Conservation (phyloP, 1,284 basidiomycete genomes). For the Hortiboletus rubellus region DNA sequence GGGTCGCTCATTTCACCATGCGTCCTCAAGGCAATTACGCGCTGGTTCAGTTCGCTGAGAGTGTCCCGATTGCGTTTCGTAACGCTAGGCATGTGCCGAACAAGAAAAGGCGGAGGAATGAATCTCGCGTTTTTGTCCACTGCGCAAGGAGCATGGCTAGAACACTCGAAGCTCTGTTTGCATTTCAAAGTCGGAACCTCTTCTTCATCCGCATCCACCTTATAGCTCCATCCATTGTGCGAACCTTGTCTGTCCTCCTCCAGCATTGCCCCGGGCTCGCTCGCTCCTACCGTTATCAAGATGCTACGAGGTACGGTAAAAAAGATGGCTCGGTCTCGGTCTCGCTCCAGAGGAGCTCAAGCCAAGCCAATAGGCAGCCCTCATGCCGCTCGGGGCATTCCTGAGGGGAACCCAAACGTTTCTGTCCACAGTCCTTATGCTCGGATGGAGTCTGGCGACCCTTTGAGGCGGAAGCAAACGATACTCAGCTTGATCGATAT, state of each 20-base stretch:
- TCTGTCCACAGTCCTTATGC: conserved; percentile 33
- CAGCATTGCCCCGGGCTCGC: conserved; percentile 27
- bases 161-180: conserved; percentile 36
- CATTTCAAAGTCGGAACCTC: conserved; percentile 38
- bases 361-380: conserved; percentile 25
- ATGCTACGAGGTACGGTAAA: conserved; percentile 38
- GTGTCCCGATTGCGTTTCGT: conserved; percentile 35
- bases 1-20: conserved; percentile 33
- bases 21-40: conserved; percentile 39
- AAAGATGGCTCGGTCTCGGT: conserved; percentile 28
- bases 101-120: conserved; percentile 35
- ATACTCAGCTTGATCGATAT: conserved; percentile 65
- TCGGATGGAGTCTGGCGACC: conserved; percentile 30
- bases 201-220: conserved; percentile 28
- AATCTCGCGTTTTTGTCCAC: conserved; percentile 38
- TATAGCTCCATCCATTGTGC: conserved; percentile 29
- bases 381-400: conserved; percentile 30
- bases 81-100: conserved; percentile 33
- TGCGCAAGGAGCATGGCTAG: conserved; percentile 40
- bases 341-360: conserved; percentile 33
- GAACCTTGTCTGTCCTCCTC: conserved; percentile 17
- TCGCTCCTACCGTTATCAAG: conserved; percentile 27
- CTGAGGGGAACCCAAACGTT: conserved; percentile 33
- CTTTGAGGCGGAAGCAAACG: conserved; percentile 54
- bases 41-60: conserved; percentile 40